Evolutionary conservation across 805 yeast species (phyloP).

Genomic region (Yarrowia hollandica): DNA sequence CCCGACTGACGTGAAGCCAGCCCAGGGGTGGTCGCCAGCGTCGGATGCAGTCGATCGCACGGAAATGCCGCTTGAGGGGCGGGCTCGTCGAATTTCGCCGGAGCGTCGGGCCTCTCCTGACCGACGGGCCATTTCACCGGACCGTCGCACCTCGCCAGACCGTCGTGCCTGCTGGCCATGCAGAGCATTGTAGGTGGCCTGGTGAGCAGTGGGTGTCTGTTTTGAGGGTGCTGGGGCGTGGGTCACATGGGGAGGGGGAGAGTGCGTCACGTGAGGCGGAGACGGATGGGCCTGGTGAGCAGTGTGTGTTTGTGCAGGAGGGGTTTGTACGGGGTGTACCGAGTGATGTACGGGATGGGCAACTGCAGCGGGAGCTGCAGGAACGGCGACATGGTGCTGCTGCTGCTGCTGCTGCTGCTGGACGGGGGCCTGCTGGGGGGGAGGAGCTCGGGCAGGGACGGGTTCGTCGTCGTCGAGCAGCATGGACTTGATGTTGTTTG

Average conservation of each 20-base stretch:
- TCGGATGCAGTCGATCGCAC: conserved; percentile 14
- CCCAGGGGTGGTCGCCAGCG: conserved; percentile 11
- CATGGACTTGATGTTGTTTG: conserved; percentile 15
- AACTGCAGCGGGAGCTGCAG: not conserved
- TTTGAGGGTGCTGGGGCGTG: not conserved
- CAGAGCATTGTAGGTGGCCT: conserved; percentile 26
- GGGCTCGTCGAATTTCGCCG: conserved; percentile 7
- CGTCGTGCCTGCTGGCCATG: conserved; percentile 18
- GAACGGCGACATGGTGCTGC: too few species aligned
- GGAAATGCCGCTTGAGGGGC: conserved; percentile 11
- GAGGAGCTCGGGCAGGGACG: not conserved
- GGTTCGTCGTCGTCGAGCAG: conserved; percentile 17
- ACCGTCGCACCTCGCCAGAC: conserved; percentile 21
- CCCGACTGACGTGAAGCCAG: conserved; percentile 13
- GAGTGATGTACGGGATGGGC: conserved; percentile 2
- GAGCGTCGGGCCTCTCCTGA: conserved; percentile 13
- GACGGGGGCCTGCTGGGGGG: not conserved
- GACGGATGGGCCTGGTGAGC: too few species aligned
- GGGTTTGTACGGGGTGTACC: conserved; percentile 3
- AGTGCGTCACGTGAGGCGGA: not conserved
- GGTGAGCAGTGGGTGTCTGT: conserved; percentile 21
- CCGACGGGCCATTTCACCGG: conserved; percentile 11
- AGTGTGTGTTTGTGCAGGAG: too few species aligned
- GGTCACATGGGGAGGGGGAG: conserved; percentile 14
- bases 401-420: too few species aligned